phyloP scores from a whole-genome alignment of 1,284 basidiomycete genomes.

The Austroboletus sp. region DNA sequence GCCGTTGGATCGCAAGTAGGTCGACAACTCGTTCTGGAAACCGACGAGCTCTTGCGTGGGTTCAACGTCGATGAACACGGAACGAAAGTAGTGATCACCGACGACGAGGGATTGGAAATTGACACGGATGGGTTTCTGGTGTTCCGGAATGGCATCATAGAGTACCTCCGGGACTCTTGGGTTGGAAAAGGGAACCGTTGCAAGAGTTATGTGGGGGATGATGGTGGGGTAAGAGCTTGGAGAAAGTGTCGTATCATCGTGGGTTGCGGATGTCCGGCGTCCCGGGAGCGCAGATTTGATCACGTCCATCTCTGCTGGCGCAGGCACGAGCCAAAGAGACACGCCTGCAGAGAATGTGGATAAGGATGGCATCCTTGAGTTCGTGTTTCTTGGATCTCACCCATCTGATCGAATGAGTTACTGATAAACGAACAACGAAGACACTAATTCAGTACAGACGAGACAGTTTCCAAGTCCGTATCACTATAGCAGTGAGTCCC shows the following conservation, averaged over 20 bases:
- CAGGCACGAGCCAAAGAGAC: slow-evolving; percentile 61
- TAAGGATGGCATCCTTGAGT: background rate
- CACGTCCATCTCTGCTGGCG: slow-evolving; percentile 32
- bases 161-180: slow-evolving; percentile 29
- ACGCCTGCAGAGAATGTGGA: slow-evolving; percentile 35
- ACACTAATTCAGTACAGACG: slow-evolving; percentile 8
- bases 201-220: slow-evolving; percentile 65
- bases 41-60: slow-evolving; percentile 40
- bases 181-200: slow-evolving; percentile 36
- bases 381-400: slow-evolving; percentile 12
- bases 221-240: slow-evolving; percentile 49
- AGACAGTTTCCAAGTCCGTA: background rate
- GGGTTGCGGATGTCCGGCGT: slow-evolving; percentile 11
- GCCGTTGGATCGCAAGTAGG: slow-evolving; percentile 30
- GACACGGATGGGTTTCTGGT: slow-evolving; percentile 24
- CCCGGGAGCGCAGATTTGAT: slow-evolving; percentile 44
- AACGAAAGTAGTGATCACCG: slow-evolving; percentile 60
- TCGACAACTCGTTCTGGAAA: slow-evolving; percentile 47
- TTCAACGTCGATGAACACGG: slow-evolving; percentile 53
- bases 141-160: slow-evolving; percentile 37
- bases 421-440: no score
- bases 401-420: slow-evolving; percentile 11
- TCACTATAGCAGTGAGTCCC: background rate
- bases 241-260: slow-evolving; percentile 7
- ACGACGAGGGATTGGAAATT: slow-evolving; percentile 51